Base-by-base conservation (phyloP, 495 filamentous ascomycete genomes). In the Aspergillus leporis region DNA sequence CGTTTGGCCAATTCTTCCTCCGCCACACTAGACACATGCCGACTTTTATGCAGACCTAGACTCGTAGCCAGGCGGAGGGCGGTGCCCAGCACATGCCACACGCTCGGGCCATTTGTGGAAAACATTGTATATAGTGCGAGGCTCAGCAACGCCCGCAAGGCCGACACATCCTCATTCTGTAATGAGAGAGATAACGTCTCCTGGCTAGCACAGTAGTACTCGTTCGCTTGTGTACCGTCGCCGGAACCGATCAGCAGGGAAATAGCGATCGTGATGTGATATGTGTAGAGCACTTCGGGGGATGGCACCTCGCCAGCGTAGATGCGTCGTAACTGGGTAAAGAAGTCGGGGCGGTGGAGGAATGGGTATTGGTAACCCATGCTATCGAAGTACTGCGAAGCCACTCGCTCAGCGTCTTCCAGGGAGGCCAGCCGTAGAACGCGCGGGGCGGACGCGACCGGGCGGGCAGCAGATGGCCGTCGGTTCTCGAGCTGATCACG, bases 31-130 rank as follows among this genome's bases (percentile, higher is more conserved):
- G 63, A 51, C 28, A 68, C 68, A 0, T 76, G 61, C 19, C 78
- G 72, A 21, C 70, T 67, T 43, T 81, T 79, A 53, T 83, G 80
- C 8, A 83, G 47, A 6, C 80, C 79, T 21, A 83, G 65, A 58
- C 80, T 81, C 10, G 76, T 77, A 1, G 79, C 72, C 10, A 83
- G 67, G 8, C 79, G 73, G 61, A 82, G 58, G 6, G 78, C 72
- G 0, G 77, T 68, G 22, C 80, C 80, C 56, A 83, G 59, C 14
- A 83, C 69, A 66, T 83, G 80, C 80, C 80, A 83, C 14, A 83
- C 75, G 46, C 80, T 80, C 0, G 80, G 80, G 0, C 77, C 79
- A 4, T 75, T 66, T 1, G 79, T 78, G 1, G 79, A 70, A 61
- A 82, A 82, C 65, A 80, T 70, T 0, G 80, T 81, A 58, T 82